Conservation (phyloP, 257 asterid species). For the Orobanche coerulescens region DNA sequence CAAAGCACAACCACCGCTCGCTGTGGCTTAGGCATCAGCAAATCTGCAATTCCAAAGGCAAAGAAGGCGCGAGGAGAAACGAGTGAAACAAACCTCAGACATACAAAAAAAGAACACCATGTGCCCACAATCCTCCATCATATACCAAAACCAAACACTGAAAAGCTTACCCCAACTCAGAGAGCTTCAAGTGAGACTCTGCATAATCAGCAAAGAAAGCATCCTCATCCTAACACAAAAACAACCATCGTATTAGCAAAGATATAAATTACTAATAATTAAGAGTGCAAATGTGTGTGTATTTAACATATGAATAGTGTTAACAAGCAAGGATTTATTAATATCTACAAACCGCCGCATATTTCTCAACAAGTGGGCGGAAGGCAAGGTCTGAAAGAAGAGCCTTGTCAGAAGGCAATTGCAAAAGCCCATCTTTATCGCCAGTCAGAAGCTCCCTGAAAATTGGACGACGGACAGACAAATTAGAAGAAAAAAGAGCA, state of each 20-base stretch:
- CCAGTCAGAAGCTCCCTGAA: conserved; percentile 68
- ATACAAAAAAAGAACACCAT: background rate
- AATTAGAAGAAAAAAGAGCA: background rate
- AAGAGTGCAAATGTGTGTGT: too few species aligned
- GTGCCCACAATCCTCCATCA: background rate
- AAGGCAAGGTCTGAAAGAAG: conserved; percentile 54
- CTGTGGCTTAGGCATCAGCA: background rate
- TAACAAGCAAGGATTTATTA: background rate
- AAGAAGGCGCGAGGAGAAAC: too few species aligned
- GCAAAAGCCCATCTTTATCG: conserved; percentile 68
- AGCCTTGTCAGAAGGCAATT: conserved; percentile 69
- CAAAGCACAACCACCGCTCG: background rate
- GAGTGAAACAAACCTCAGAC: too few species aligned
- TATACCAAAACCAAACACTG: background rate
- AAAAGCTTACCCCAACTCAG: conserved; percentile 67
- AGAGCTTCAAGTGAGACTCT: conserved; percentile 69
- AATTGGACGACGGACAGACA: background rate
- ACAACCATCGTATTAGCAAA: background rate
- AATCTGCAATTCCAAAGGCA: background rate
- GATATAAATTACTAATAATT: too few species aligned
- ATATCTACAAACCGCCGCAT: conserved; percentile 46
- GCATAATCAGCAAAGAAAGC: conserved; percentile 79
- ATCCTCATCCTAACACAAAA: conserved; percentile 62
- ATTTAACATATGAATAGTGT: background rate
- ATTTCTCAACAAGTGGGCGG: conserved; percentile 76